Evolutionary conservation across 371 early-diverging fungal genomes (phyloP).

Genomic region (Choanephora cucurbitarum): DNA sequence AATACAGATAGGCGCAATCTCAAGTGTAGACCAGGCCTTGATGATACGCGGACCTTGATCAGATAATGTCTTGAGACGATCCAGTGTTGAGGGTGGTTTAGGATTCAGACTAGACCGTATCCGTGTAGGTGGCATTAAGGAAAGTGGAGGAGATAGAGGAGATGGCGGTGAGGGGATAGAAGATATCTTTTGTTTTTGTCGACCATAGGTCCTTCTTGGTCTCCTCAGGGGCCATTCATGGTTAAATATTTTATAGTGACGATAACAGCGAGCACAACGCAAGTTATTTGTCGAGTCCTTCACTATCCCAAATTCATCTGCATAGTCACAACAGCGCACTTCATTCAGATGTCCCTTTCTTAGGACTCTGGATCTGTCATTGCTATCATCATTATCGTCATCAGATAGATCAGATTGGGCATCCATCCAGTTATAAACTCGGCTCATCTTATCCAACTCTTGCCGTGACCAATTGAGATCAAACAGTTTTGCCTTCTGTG

Average conservation of each 20-base stretch:
- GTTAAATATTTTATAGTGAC: slow-evolving; percentile 26
- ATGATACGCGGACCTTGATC: too few relatives aligned
- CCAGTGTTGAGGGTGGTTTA: too few relatives aligned
- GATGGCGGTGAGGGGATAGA: not conserved
- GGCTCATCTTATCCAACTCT: slow-evolving; percentile 28
- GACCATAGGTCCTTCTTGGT: not conserved
- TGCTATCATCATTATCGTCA: too few relatives aligned
- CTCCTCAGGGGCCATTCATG: slow-evolving; percentile 20
- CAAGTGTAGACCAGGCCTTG: not conserved
- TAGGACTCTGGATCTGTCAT: too few relatives aligned
- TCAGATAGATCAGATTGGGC: slow-evolving; percentile 9
- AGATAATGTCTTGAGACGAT: too few relatives aligned
- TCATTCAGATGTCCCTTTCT: too few relatives aligned
- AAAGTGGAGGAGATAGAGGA: not conserved
- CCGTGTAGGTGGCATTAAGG: too few relatives aligned
- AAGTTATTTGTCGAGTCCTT: not conserved
- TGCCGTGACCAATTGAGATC: not conserved
- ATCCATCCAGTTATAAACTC: slow-evolving; percentile 12
- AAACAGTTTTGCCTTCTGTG: not conserved
- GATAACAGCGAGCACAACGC: slow-evolving; percentile 26
- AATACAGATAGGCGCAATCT: not conserved
- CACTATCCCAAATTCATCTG: not conserved
- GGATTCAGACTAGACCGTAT: too few relatives aligned
- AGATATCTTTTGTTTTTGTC: not conserved
- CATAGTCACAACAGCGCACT: slow-evolving; percentile 1